Base-by-base conservation (phyloP, 352 stramenopile genomes). In the Aphanomyces astaci region DNA sequence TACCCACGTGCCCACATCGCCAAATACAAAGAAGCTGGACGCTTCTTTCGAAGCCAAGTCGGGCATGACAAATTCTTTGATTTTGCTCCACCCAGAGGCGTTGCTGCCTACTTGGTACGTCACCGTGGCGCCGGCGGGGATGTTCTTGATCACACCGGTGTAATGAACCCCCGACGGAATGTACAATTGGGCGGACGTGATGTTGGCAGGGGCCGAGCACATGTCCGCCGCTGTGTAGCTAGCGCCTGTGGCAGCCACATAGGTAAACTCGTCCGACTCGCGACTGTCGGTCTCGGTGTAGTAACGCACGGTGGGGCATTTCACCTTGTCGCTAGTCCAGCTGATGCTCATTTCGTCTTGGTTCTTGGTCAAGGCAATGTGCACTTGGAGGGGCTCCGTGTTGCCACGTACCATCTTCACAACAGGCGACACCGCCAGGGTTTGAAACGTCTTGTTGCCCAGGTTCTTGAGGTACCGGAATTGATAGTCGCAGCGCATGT, bases 21-120 rank as follows among this genome's bases (percentile, higher is more conserved):
- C 87, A 57, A 87, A 89, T 13, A 89, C 83, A 48, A 95, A 77
- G 48, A 88, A 95, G 19, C 77, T 83, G 46, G 76, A 66, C 22
- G 64, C 27, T 3, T 65, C n/a, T 11, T n/a, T 17, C 59, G 71
- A 30, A 2, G 46, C 49, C 15, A 63, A 46, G 27, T 75, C 71
- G 28, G 73, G 72, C 33, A 54, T 77, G 22, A 75, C 73, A 10
- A 71, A 56, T 3, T n/a, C 9, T 19, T 33, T 48, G n/a, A 48
- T 19, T 22, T 63, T 31, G 46, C 31, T 49, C 24, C 75, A 72
- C 64, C 79, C 69, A 30, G 66, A 73, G 66, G 69, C 43, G 11
- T 24, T 33, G 36, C 32, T 49, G 19, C 54, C 54, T 4, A 63
- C 54, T 63, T 57, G 43, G 55, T 88, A 90, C 2, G 75, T 30